Conservation (phyloP, 2,329 filamentous ascomycete species). For the Cercospora sesami region DNA sequence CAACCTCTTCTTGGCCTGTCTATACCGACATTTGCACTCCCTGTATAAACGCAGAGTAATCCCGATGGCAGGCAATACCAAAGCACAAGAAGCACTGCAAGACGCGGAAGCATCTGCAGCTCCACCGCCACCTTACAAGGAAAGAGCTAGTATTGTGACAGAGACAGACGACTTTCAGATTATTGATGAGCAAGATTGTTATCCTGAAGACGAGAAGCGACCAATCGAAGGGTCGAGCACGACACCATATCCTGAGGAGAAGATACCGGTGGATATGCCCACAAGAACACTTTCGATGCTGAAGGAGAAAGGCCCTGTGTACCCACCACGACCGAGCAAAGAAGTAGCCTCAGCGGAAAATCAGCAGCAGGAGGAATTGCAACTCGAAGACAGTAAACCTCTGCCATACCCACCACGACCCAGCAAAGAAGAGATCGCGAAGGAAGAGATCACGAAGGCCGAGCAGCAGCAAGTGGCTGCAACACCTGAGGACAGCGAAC, state of each 20-base stretch:
- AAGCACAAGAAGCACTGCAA: conserved; percentile 18
- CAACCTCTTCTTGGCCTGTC: conserved; percentile 5
- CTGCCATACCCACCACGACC: not conserved
- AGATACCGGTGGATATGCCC: not conserved
- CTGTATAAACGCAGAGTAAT: not conserved
- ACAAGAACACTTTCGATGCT: conserved; percentile 4
- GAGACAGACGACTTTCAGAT: conserved; percentile 19
- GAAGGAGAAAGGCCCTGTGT: conserved; percentile 9
- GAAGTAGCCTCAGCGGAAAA: not conserved
- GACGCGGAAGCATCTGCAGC: conserved; percentile 17
- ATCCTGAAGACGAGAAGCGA: conserved; percentile 7
- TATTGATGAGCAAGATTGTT: conserved; percentile 14
- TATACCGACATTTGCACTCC: conserved; percentile 6
- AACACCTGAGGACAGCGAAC: not conserved
- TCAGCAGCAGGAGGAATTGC: not conserved
- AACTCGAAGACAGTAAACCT: not conserved
- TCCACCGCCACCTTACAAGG: conserved; percentile 19
- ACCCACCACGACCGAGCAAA: conserved; percentile 6
- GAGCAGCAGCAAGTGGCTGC: not conserved
- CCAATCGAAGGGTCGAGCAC: not conserved
- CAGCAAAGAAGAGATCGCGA: not conserved
- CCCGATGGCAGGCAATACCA: conserved; percentile 8
- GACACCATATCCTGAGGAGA: not conserved
- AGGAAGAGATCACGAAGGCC: not conserved
- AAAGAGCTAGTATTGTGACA: conserved; percentile 6